A percentile compares a stretch with the other conserved stretches of the same genome.
phyloP scores from a whole-genome alignment of 768 basidiomycete genomes.

The Naganishia kalamii region DNA sequence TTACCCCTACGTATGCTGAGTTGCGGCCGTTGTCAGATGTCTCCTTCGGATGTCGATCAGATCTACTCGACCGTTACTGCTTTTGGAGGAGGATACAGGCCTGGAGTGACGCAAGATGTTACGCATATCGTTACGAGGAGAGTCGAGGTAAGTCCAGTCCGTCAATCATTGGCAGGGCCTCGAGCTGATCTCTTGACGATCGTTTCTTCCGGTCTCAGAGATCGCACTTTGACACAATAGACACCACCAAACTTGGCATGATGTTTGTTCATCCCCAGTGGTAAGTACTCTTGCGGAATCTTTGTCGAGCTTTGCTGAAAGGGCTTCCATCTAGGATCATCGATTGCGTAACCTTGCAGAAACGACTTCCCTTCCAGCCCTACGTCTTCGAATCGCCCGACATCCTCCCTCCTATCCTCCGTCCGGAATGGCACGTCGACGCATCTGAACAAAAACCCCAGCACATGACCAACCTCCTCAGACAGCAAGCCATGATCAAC shows the following conservation, averaged over 20 bases:
- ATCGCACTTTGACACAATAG: conserved; percentile 16
- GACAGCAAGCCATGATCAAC: not conserved
- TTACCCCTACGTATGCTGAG: not conserved
- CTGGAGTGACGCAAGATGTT: conserved; percentile 70
- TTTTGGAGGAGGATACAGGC: conserved; percentile 75
- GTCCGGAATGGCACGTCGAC: conserved; percentile 9
- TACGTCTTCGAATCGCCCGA: conserved; percentile 19
- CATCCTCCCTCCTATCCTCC: conserved; percentile 8
- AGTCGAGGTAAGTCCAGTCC: conserved; percentile 44
- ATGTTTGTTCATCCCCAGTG: conserved; percentile 79
- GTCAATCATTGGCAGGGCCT: conserved; percentile 20
- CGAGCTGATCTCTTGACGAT: not conserved
- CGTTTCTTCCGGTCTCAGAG: not conserved
- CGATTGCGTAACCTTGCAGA: conserved; percentile 16
- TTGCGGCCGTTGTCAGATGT: conserved; percentile 50
- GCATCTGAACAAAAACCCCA: not conserved
- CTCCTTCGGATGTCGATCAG: conserved; percentile 62
- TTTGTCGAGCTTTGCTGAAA: not conserved
- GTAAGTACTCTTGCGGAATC: conserved; percentile 47
- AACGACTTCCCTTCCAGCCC: conserved; percentile 12
- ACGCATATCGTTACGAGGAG: conserved; percentile 68
- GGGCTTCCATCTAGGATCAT: conserved; percentile 5
- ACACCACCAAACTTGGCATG: conserved; percentile 46
- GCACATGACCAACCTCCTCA: conserved; percentile 13
- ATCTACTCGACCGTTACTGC: conserved; percentile 65